These are phyloP conservation scores for Tolypocladium capitatum DNA, from an alignment of 2,329 filamentous ascomycete genomes.

Conservation along the genomic window DNA sequence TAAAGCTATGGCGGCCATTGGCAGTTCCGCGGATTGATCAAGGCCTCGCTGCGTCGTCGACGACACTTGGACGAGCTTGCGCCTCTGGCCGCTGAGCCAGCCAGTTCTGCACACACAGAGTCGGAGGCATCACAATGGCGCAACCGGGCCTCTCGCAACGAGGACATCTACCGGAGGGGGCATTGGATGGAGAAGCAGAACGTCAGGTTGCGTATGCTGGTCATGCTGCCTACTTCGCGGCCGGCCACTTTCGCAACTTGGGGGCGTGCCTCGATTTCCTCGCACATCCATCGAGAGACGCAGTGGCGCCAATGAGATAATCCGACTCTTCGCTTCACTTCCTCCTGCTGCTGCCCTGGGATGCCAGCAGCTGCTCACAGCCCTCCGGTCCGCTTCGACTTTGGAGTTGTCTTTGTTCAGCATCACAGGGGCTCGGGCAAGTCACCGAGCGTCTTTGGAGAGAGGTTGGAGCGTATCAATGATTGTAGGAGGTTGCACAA, in stretches of 20 bases:
- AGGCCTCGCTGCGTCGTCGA: not conserved
- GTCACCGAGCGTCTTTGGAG: not conserved
- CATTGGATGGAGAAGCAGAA: too few species aligned
- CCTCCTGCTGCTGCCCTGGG: not conserved
- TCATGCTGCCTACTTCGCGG: too few species aligned
- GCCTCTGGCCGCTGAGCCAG: not conserved
- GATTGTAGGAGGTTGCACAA: not conserved
- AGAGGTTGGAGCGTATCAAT: not conserved
- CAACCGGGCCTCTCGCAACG: not conserved
- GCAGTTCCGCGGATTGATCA: not conserved
- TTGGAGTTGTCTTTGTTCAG: not conserved
- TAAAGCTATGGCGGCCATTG: not conserved
- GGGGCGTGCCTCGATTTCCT: not conserved
- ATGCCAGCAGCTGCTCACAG: not conserved
- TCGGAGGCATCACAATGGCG: not conserved
- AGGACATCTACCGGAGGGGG: too few species aligned
- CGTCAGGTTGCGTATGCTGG: too few species aligned
- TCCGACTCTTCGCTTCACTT: not conserved
- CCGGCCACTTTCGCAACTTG: too few species aligned
- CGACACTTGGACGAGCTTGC: not conserved
- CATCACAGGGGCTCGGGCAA: too few species aligned
- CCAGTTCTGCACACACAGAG: not conserved
- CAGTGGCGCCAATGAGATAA: not conserved
- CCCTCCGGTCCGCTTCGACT: not conserved
- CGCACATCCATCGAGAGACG: not conserved